Percentiles rank a stretch among this genome's conserved stretches.
Conservation (phyloP, 345 rosid genomes). For the Boechera divaricarpa region DNA sequence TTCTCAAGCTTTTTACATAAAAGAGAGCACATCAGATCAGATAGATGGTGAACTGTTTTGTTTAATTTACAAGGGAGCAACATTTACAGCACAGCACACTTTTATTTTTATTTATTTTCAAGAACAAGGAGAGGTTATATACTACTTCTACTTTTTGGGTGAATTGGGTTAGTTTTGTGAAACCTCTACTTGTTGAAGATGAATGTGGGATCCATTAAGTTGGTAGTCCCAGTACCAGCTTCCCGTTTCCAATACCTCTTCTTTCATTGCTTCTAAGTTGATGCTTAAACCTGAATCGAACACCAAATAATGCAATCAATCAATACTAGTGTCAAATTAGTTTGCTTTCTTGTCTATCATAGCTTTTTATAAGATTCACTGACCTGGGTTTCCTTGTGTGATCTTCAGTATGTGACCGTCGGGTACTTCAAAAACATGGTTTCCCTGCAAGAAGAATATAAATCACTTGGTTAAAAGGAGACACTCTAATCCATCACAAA, state of each 20-base stretch:
- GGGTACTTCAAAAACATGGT: conserved; percentile 87
- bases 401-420: conserved; percentile 75
- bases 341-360: neutral
- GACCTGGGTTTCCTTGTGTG: conserved; percentile 68
- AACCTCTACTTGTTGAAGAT: conserved; percentile 60
- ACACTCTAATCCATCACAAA: neutral
- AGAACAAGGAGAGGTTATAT: conserved; percentile 11
- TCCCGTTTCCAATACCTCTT: conserved; percentile 62
- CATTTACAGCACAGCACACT: conserved; percentile 20
- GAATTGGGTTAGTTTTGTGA: conserved; percentile 36
- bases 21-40: conserved; percentile 10
- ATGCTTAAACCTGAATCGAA: conserved; percentile 55
- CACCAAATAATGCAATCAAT: conserved; percentile 13
- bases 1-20: conserved; percentile 1
- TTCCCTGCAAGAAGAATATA: conserved; percentile 58
- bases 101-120: conserved; percentile 32
- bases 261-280: conserved; percentile 58
- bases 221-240: conserved; percentile 93
- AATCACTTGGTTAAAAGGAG: neutral
- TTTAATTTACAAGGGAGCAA: conserved; percentile 32
- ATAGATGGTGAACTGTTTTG: conserved; percentile 29
- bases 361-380: neutral
- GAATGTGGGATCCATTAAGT: conserved; percentile 60
- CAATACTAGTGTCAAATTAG: neutral
- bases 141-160: conserved; percentile 7